phyloP scores from a whole-genome alignment of 2,329 filamentous ascomycete genomes.

The Calonectria ilicicola region DNA sequence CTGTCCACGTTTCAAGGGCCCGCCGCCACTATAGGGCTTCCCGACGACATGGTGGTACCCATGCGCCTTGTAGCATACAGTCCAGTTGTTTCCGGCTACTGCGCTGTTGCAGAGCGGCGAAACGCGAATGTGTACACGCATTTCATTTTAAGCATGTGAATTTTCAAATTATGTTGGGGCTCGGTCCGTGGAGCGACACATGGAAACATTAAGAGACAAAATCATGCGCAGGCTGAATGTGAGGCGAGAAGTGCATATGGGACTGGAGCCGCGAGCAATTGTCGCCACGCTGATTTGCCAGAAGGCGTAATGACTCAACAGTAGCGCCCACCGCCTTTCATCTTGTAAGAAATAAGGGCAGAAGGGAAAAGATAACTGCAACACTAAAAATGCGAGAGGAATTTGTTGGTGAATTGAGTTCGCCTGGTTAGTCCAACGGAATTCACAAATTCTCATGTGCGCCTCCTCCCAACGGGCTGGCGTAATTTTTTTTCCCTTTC shows the following conservation, averaged over 20 bases:
- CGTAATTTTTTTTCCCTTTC: not conserved
- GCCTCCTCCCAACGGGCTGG: not conserved
- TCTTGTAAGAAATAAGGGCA: not conserved
- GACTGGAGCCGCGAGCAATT: slow-evolving; percentile 29
- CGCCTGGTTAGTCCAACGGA: not conserved
- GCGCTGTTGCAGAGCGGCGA: not conserved
- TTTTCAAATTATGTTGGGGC: not conserved
- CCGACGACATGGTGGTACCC: not conserved
- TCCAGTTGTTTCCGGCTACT: not conserved
- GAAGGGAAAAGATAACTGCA: not conserved
- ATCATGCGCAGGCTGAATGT: slow-evolving; percentile 16
- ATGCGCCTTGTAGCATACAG: not conserved
- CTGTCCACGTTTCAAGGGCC: not conserved
- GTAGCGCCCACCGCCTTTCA: slow-evolving; percentile 2
- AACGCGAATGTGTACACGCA: not conserved
- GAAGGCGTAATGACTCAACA: slow-evolving; percentile 10
- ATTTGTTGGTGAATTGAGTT: slow-evolving; percentile 5
- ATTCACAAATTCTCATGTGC: not conserved
- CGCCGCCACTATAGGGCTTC: not conserved
- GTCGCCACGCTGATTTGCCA: slow-evolving; percentile 17
- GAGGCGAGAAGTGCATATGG: slow-evolving; percentile 27
- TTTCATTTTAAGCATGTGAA: not conserved
- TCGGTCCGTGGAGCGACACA: not conserved
- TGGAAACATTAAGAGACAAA: not conserved
- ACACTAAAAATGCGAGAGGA: not conserved